A percentile compares a stretch with the other conserved stretches of the same genome.
Evolutionary conservation across 495 filamentous ascomycete species (phyloP).

Genomic region (Elasticomyces elasticus): DNA sequence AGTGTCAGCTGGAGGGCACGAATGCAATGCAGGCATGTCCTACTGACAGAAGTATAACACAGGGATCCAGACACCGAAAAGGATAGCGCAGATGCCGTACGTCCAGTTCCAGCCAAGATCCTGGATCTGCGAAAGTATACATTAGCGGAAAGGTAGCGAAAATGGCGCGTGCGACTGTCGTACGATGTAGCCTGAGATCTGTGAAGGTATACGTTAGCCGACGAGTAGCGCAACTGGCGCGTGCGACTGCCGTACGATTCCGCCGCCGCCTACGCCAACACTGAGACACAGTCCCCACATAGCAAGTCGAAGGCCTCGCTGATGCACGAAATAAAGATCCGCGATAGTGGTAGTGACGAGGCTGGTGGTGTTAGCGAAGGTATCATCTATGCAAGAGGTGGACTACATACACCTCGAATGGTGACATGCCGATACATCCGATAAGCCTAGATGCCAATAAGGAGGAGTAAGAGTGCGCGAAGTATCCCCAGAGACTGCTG

Average conservation of each 20-base stretch:
- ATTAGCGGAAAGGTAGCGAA: too few relatives aligned
- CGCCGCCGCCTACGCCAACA: constrained; percentile 29
- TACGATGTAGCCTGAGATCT: constrained; percentile 29
- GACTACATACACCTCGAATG: constrained; percentile 39
- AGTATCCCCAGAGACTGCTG: constrained; percentile 51
- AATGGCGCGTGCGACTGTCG: too few relatives aligned
- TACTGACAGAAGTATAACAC: constrained; percentile 38
- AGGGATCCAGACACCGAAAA: constrained; percentile 40
- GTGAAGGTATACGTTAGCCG: too few relatives aligned
- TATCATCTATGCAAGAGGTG: background rate
- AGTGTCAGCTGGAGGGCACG: too few relatives aligned
- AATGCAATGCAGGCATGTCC: too few relatives aligned
- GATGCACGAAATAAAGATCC: constrained; percentile 49
- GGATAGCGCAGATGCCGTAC: constrained; percentile 45
- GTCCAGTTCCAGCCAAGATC: constrained; percentile 46
- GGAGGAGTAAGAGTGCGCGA: constrained; percentile 43
- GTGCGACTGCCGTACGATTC: too few relatives aligned
- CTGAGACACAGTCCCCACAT: constrained; percentile 54
- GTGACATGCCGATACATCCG: constrained; percentile 46
- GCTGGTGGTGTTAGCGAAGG: background rate
- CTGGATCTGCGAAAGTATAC: too few relatives aligned
- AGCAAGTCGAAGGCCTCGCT: constrained; percentile 56
- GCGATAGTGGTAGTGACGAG: constrained; percentile 42
- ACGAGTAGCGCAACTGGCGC: too few relatives aligned
- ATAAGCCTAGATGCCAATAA: constrained; percentile 44